Evolutionary conservation across 1,139 yeast genomes (phyloP).

Genomic region (Zhuliangozyma blackwelliae): DNA sequence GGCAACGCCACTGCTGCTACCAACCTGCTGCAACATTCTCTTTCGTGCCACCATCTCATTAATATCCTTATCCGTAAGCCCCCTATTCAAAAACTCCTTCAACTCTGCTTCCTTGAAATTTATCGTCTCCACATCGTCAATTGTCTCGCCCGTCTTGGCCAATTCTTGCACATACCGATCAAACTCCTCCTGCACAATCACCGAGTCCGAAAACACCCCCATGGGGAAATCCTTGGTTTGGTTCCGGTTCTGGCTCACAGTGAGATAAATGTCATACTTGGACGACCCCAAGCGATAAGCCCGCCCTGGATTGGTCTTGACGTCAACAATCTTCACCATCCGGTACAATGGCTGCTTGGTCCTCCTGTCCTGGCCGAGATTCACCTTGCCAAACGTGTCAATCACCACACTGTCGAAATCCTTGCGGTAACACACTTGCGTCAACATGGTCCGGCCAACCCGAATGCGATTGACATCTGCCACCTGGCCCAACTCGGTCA

Average conservation of each 20-base stretch:
- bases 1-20: slow-evolving; percentile 3
- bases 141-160: slow-evolving; percentile 50
- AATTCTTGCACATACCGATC: slow-evolving; percentile 63
- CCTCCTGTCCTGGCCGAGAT: slow-evolving; percentile 66
- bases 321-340: slow-evolving; percentile 73
- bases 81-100: slow-evolving; percentile 55
- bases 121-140: slow-evolving; percentile 67
- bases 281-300: slow-evolving; percentile 55
- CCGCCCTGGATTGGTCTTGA: slow-evolving; percentile 49
- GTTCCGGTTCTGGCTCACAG: slow-evolving; percentile 59
- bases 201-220: slow-evolving; percentile 74
- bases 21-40: slow-evolving; percentile 52
- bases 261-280: slow-evolving; percentile 57
- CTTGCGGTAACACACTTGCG: slow-evolving; percentile 76
- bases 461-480: slow-evolving; percentile 66
- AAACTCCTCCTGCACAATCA: slow-evolving; percentile 65
- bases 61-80: slow-evolving; percentile 71
- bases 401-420: slow-evolving; percentile 65
- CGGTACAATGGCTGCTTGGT: slow-evolving; percentile 70
- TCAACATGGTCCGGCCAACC: slow-evolving; percentile 72
- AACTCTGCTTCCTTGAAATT: slow-evolving; percentile 62
- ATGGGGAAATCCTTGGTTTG: slow-evolving; percentile 74
- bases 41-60: slow-evolving; percentile 69
- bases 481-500: slow-evolving; percentile 35
- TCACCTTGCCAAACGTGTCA: slow-evolving; percentile 79